Conservation (phyloP, 345 rosid species). For the Turnera subulata region DNA sequence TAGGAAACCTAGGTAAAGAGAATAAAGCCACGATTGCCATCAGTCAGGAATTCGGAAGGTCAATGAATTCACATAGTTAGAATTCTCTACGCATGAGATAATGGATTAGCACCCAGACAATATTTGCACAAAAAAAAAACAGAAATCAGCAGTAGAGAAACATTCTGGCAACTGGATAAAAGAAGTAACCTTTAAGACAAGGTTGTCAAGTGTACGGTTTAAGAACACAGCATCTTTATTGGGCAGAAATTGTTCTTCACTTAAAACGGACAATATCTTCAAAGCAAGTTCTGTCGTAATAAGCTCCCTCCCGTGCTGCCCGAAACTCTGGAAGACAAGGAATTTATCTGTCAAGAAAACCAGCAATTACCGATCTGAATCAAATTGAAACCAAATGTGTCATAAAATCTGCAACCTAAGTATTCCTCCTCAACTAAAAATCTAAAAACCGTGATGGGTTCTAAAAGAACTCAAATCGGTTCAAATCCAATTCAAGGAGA, state of each 20-base stretch:
- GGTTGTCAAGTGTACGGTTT: slow-evolving; percentile 53
- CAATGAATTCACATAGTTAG: too few relatives aligned
- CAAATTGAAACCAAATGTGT: slow-evolving; percentile 13
- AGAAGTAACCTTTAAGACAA: slow-evolving; percentile 64
- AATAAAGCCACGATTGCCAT: too few relatives aligned
- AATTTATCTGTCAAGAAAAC: slow-evolving; percentile 89
- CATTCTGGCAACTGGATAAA: neutral
- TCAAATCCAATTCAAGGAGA: neutral
- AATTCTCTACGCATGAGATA: too few relatives aligned
- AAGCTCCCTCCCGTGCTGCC: slow-evolving; percentile 98
- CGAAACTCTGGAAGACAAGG: slow-evolving; percentile 99
- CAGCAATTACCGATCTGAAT: slow-evolving; percentile 56
- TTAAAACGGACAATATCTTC: slow-evolving; percentile 72
- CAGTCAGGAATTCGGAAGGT: too few relatives aligned
- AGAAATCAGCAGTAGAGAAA: neutral
- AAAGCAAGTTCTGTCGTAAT: slow-evolving; percentile 87
- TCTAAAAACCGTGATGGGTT: too few relatives aligned
- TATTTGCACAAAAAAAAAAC: neutral
- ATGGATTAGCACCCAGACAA: neutral
- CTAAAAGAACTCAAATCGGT: too few relatives aligned
- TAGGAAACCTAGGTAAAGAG: too few relatives aligned
- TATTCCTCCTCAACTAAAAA: too few relatives aligned
- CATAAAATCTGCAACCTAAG: neutral
- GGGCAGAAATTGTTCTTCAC: slow-evolving; percentile 77
- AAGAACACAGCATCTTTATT: slow-evolving; percentile 33